A percentile compares a stretch with the other conserved stretches of the same genome.
These are phyloP conservation scores for Aspergillus calidoustus DNA, from an alignment of 2,329 filamentous ascomycete species.

Conservation along the genomic window DNA sequence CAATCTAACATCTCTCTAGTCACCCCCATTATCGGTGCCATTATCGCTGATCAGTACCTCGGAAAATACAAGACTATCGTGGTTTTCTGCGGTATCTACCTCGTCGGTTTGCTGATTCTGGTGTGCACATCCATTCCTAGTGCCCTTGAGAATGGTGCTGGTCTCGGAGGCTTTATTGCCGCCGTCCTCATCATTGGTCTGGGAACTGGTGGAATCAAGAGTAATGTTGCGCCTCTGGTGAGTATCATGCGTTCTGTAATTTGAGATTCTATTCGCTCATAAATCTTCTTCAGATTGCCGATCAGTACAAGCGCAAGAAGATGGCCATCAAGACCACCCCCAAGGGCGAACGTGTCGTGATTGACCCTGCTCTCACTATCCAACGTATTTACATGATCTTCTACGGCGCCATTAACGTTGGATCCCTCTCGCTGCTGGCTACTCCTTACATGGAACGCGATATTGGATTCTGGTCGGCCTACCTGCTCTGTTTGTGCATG, in stretches of 20 bases:
- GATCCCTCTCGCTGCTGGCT: conserved; percentile 69
- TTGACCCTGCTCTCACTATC: conserved; percentile 69
- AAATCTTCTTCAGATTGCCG: conserved; percentile 55
- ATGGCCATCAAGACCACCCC: conserved; percentile 52
- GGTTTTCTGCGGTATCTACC: conserved; percentile 62
- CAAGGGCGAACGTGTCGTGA: conserved; percentile 62
- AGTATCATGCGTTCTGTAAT: not conserved
- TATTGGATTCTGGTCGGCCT: conserved; percentile 70
- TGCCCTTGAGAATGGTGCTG: conserved; percentile 55
- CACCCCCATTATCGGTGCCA: conserved; percentile 63
- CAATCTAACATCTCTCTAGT: conserved; percentile 34
- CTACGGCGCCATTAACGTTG: conserved; percentile 75
- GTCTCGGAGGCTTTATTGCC: conserved; percentile 60
- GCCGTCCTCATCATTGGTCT: conserved; percentile 67
- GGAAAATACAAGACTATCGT: conserved; percentile 66
- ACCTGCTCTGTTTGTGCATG: conserved; percentile 64
- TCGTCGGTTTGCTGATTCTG: conserved; percentile 60
- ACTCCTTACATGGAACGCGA: conserved; percentile 71
- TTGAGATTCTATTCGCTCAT: not conserved
- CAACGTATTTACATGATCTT: conserved; percentile 76
- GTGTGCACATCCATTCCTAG: conserved; percentile 59
- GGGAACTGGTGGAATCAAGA: conserved; percentile 72
- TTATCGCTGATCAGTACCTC: conserved; percentile 64
- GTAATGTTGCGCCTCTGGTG: conserved; percentile 60
- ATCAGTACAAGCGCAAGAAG: conserved; percentile 66